A percentile compares a stretch with the other conserved stretches of the same genome.
Conservation (phyloP, 352 stramenopile genomes). For the Phytophthora palmivora region DNA sequence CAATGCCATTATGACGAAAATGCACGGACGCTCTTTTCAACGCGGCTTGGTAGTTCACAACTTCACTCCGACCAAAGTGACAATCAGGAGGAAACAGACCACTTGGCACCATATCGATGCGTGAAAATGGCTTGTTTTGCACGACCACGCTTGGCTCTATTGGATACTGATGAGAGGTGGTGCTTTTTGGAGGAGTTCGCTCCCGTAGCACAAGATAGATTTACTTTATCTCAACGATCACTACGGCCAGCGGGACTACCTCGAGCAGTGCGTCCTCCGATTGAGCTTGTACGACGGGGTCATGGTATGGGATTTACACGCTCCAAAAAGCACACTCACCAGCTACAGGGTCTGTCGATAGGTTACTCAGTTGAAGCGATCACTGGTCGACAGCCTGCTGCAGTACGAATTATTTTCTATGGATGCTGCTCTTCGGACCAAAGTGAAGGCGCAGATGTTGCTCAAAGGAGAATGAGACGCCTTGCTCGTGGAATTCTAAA, state of each 20-base stretch:
- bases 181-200: conserved; percentile 37
- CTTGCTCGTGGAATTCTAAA: conserved; percentile 23
- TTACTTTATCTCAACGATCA: conserved; percentile 37
- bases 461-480: conserved; percentile 12
- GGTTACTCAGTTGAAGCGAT: conserved; percentile 27
- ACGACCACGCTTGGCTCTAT: conserved; percentile 28
- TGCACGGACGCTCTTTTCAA: conserved; percentile 42
- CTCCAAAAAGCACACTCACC: conserved; percentile 18
- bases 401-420: conserved; percentile 28
- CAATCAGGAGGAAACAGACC: neutral
- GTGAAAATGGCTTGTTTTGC: conserved; percentile 50
- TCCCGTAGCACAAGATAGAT: conserved; percentile 4
- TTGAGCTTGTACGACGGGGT: conserved; percentile 23
- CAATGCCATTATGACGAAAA: conserved; percentile 30
- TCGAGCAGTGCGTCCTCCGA: conserved; percentile 21
- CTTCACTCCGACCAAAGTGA: conserved; percentile 4
- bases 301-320: conserved; percentile 12
- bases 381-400: conserved; percentile 7
- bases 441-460: neutral
- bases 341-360: conserved; percentile 20
- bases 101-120: conserved; percentile 16
- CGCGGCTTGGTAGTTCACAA: conserved; percentile 39
- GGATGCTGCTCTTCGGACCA: conserved; percentile 1
- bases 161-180: conserved; percentile 40
- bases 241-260: conserved; percentile 33